Conservation (phyloP, 768 basidiomycete species). For the Auriscalpium orientale region DNA sequence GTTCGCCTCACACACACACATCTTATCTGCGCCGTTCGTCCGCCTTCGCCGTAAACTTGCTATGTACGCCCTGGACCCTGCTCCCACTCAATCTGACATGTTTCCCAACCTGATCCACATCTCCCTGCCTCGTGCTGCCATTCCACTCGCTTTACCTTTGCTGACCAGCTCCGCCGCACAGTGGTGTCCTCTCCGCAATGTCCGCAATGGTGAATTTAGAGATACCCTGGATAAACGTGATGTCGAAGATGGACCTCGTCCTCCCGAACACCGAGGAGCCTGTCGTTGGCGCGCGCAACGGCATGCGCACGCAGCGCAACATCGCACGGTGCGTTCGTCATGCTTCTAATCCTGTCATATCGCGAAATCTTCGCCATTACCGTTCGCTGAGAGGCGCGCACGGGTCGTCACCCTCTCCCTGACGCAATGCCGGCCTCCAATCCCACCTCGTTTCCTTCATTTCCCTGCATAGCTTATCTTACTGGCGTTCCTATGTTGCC, state of each 20-base stretch:
- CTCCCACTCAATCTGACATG: neutral
- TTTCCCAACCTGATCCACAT: slow-evolving; percentile 6
- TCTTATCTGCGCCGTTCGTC: neutral
- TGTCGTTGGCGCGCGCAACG: slow-evolving; percentile 54
- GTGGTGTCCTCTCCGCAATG: slow-evolving; percentile 96
- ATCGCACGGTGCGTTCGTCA: slow-evolving; percentile 59
- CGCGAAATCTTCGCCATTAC: slow-evolving; percentile 5
- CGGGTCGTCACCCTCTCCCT: neutral
- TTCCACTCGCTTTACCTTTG: neutral
- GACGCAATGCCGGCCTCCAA: slow-evolving; percentile 9
- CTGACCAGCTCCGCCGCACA: slow-evolving; percentile 23
- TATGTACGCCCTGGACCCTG: too few relatives aligned
- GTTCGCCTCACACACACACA: slow-evolving; percentile 2
- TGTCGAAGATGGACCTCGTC: slow-evolving; percentile 99
- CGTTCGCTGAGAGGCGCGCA: neutral
- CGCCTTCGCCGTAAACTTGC: neutral
- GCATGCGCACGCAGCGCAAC: slow-evolving; percentile 64
- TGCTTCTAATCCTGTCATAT: neutral
- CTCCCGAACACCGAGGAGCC: slow-evolving; percentile 56
- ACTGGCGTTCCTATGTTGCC: neutral
- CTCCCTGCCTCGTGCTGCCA: slow-evolving; percentile 6
- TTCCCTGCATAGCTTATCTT: slow-evolving; percentile 10
- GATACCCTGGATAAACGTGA: slow-evolving; percentile 93
- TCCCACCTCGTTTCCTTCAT: slow-evolving; percentile 7
- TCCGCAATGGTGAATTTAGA: slow-evolving; percentile 98